These are phyloP conservation scores for Pyrus hybrid DNA, from an alignment of 331 rosid species.

Conservation along the genomic window DNA sequence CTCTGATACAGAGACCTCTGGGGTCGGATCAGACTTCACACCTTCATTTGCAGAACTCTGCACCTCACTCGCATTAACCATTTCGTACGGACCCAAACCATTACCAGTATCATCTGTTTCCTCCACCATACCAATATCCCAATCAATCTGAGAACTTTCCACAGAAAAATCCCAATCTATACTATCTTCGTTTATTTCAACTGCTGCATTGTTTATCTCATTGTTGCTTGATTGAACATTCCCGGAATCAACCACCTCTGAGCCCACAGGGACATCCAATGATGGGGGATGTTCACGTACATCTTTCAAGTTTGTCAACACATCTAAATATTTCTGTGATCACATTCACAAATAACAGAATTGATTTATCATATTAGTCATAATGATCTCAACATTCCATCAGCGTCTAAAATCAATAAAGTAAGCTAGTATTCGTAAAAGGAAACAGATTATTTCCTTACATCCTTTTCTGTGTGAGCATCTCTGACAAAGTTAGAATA, in stretches of 20 bases:
- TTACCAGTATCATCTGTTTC: conserved; percentile 67
- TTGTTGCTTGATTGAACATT: conserved; percentile 30
- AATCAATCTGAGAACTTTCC: conserved; percentile 75
- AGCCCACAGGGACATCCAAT: conserved; percentile 57
- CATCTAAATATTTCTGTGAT: conserved; percentile 46
- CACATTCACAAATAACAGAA: conserved; percentile 16
- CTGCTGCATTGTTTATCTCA: conserved; percentile 32
- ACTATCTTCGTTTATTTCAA: conserved; percentile 35
- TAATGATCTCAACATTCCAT: background rate
- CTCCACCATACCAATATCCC: conserved; percentile 79
- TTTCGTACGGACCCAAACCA: conserved; percentile 91
- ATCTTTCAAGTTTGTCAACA: conserved; percentile 49
- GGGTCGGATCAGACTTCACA: conserved; percentile 33
- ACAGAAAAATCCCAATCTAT: conserved; percentile 92
- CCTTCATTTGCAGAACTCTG: conserved; percentile 42
- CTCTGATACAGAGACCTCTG: conserved; percentile 32
- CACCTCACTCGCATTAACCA: conserved; percentile 64
- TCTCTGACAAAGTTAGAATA: conserved; percentile 76
- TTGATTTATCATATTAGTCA: conserved; percentile 6
- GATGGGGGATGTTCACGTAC: conserved; percentile 61
- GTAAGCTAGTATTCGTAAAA: conserved; percentile 5
- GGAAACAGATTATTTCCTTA: conserved; percentile 32
- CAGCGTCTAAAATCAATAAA: background rate
- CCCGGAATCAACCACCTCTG: conserved; percentile 42
- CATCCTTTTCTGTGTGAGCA: conserved; percentile 76